Evolutionary conservation across 305 asterid genomes (phyloP).

Genomic region (Fraxinus floribunda): DNA sequence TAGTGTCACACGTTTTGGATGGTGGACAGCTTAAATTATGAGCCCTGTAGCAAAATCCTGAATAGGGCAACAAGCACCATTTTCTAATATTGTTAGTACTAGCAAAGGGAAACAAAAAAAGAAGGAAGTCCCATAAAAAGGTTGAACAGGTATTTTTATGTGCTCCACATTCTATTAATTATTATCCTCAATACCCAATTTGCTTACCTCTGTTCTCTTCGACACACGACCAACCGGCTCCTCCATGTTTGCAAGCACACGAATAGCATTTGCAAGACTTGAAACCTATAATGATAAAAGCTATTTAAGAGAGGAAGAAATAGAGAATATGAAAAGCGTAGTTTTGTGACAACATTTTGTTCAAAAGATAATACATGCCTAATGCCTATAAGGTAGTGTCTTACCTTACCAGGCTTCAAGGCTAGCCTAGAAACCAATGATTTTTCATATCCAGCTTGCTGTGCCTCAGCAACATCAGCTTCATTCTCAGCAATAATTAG

Average conservation of each 20-base stretch:
- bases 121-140: slow-evolving; percentile 1
- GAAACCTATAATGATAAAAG: slow-evolving; percentile 50
- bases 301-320: not conserved
- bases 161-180: slow-evolving; percentile 9
- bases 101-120: not conserved
- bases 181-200: slow-evolving; percentile 16
- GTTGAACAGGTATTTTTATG: not conserved
- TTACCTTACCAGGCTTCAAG: slow-evolving; percentile 79
- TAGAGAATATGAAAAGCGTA: not conserved
- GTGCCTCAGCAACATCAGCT: slow-evolving; percentile 80
- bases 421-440: slow-evolving; percentile 82
- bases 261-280: slow-evolving; percentile 84
- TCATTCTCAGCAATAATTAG: slow-evolving; percentile 70
- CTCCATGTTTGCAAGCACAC: slow-evolving; percentile 94
- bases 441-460: slow-evolving; percentile 78
- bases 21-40: not conserved
- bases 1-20: not conserved
- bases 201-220: slow-evolving; percentile 75
- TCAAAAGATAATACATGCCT: slow-evolving; percentile 16
- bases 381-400: slow-evolving; percentile 12
- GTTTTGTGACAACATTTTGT: slow-evolving; percentile 15
- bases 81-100: not conserved
- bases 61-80: not conserved
- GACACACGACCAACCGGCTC: slow-evolving; percentile 90
- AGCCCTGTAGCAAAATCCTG: not conserved